Conservation (phyloP, 192 early-diverging fungal species). For the Glomus cerebriforme region DNA sequence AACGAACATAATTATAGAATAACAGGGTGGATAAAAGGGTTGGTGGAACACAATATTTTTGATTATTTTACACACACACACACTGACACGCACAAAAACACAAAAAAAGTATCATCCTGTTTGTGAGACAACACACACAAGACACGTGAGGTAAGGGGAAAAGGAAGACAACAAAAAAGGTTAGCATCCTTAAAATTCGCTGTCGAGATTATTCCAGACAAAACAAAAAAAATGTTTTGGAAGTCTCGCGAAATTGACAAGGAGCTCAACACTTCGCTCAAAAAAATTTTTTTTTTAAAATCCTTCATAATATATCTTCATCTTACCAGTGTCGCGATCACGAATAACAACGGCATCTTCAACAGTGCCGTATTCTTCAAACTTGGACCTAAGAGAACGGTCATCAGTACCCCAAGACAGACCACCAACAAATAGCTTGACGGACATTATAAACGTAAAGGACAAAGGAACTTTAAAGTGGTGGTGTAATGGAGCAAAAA, state of each 20-base stretch:
- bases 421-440: constrained; percentile 68
- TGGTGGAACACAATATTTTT: constrained; percentile 2
- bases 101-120: constrained; percentile 9
- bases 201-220: not conserved
- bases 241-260: constrained; percentile 8
- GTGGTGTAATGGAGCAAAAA: not conserved
- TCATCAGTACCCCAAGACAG: constrained; percentile 69
- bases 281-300: no score
- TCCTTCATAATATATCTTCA: not conserved
- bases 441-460: constrained; percentile 27
- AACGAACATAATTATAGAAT: constrained; percentile 28
- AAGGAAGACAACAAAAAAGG: constrained; percentile 12
- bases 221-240: not conserved
- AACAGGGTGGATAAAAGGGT: not conserved
- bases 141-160: not conserved
- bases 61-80: constrained; percentile 16
- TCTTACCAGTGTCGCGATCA: constrained; percentile 77
- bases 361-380: constrained; percentile 65
- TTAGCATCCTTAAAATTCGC: constrained; percentile 24
- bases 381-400: constrained; percentile 59
- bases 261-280: constrained; percentile 1
- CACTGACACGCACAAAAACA: not conserved
- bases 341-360: constrained; percentile 65
- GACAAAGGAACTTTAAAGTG: not conserved
- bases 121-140: constrained; percentile 9